phyloP scores from a whole-genome alignment of 1,284 basidiomycete genomes.

The Porogramme epimiltina region DNA sequence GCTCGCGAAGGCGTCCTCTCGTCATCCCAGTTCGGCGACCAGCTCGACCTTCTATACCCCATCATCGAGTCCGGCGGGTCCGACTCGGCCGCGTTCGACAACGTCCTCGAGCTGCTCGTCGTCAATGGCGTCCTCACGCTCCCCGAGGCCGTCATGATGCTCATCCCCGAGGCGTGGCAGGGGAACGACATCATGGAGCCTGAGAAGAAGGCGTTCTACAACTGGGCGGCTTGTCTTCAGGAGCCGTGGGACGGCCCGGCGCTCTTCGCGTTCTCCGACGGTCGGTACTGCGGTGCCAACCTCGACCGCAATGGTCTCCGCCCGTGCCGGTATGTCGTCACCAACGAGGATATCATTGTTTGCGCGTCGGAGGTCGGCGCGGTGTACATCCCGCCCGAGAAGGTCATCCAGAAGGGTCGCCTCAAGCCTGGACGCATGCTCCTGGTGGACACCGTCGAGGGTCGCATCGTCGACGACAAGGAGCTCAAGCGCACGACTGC shows the following conservation, averaged over 20 bases:
- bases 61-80: constrained; percentile 95
- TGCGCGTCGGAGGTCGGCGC: constrained; percentile 96
- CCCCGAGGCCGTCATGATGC: constrained; percentile 97
- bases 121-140: constrained; percentile 93
- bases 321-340: constrained; percentile 92
- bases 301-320: constrained; percentile 93
- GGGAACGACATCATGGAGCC: constrained; percentile 94
- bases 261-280: constrained; percentile 94
- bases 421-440: constrained; percentile 97
- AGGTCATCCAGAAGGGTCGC: constrained; percentile 90
- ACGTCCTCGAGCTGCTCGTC: constrained; percentile 91
- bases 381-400: constrained; percentile 86
- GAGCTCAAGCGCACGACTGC: constrained; percentile 93
- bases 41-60: constrained; percentile 91
- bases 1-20: constrained; percentile 92
- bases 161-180: constrained; percentile 97
- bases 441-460: constrained; percentile 91
- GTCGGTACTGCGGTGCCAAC: constrained; percentile 95
- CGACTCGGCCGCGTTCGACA: constrained; percentile 98
- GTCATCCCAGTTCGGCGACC: constrained; percentile 87
- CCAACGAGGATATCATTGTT: constrained; percentile 93
- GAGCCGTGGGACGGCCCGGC: constrained; percentile 98
- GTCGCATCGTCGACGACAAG: constrained; percentile 93
- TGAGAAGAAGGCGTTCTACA: constrained; percentile 93
- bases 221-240: constrained; percentile 94